Conservation (phyloP, 129 eudicot genomes). For the Lonicera japonica region DNA sequence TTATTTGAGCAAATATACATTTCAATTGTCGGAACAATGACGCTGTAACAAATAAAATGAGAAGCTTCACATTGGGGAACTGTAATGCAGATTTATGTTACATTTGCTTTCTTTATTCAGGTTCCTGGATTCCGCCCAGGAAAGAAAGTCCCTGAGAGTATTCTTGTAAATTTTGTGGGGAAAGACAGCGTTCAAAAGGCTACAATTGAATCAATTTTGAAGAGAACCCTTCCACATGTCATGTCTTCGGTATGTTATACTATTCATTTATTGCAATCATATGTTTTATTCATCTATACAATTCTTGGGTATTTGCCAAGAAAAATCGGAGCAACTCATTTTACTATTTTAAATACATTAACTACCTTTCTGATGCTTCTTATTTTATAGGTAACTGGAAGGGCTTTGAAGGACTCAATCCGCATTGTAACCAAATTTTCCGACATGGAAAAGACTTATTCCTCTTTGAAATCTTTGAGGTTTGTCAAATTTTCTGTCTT, state of each 20-base stretch:
- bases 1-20: not conserved
- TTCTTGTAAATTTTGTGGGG: constrained; percentile 58
- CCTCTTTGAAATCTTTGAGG: constrained; percentile 57
- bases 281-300: not conserved
- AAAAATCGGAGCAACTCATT: not conserved
- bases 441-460: constrained; percentile 64
- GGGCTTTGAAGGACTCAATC: constrained; percentile 79
- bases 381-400: constrained; percentile 56
- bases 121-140: constrained; percentile 98
- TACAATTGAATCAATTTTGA: constrained; percentile 68
- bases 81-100: not conserved
- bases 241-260: constrained; percentile 62
- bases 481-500: constrained; percentile 25
- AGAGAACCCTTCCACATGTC: constrained; percentile 99
- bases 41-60: not conserved
- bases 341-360: not conserved
- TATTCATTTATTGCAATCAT: not conserved
- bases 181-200: constrained; percentile 61
- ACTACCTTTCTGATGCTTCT: not conserved
- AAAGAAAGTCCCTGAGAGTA: constrained; percentile 70
- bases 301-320: not conserved
- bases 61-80: not conserved
- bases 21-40: too few species aligned
- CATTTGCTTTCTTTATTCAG: constrained; percentile 24
- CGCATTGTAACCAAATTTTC: constrained; percentile 63